phyloP scores from a whole-genome alignment of 2,329 filamentous ascomycete species.

The Helotiales sp. region DNA sequence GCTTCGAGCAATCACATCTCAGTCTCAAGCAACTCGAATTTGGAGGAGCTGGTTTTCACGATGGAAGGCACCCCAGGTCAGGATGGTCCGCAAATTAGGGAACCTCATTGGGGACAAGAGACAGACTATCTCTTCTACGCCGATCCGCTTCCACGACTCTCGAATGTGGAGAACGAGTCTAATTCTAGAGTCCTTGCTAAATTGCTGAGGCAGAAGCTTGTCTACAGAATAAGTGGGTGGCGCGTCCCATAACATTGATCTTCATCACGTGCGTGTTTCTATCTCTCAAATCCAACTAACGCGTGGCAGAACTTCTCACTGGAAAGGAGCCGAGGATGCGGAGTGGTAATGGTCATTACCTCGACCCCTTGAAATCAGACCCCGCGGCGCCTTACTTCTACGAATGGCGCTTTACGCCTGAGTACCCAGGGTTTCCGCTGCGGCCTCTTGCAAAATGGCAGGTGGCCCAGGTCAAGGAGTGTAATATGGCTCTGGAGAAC shows the following conservation, averaged over 20 bases:
- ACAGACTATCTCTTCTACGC: slow-evolving; percentile 12
- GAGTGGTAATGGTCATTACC: not conserved
- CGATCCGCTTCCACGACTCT: not conserved
- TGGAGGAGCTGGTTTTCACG: not conserved
- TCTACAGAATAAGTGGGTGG: slow-evolving; percentile 9
- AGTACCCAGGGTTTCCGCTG: slow-evolving; percentile 9
- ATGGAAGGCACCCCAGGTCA: not conserved
- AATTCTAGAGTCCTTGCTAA: slow-evolving; percentile 5
- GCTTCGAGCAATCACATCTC: not conserved
- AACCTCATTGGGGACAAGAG: slow-evolving; percentile 13
- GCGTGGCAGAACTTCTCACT: not conserved
- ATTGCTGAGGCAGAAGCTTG: slow-evolving; percentile 9
- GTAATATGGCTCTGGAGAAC: slow-evolving; percentile 11
- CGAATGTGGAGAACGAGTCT: not conserved
- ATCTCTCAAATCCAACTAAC: not conserved
- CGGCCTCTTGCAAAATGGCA: not conserved
- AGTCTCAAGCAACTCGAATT: not conserved
- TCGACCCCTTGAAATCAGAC: slow-evolving; percentile 4
- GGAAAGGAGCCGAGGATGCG: not conserved
- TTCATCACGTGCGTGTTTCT: not conserved
- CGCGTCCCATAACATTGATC: not conserved
- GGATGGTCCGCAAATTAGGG: not conserved
- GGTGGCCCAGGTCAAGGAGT: not conserved
- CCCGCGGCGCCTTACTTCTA: slow-evolving; percentile 7
- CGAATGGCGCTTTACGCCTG: slow-evolving; percentile 7